Conservation (phyloP, 129 eudicot genomes). For the sunflower (Helianthus annuus) region DNA sequence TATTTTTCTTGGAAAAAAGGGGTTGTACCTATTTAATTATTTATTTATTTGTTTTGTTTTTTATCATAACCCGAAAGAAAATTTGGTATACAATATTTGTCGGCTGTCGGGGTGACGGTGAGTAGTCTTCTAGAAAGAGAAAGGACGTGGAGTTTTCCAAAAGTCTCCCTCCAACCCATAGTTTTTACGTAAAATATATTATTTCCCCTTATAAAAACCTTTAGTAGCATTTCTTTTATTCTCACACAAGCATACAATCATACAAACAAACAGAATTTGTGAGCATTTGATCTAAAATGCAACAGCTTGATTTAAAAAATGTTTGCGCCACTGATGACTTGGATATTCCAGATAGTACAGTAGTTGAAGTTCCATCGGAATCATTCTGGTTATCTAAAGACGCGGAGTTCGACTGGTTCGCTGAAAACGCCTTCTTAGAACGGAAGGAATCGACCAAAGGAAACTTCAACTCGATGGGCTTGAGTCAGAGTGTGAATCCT, state of each 20-base stretch:
- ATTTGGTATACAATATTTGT: neutral
- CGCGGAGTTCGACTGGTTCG: constrained; percentile 89
- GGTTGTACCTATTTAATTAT: too few relatives aligned
- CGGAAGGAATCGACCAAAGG: constrained; percentile 79
- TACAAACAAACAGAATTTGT: constrained; percentile 18
- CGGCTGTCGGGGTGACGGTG: neutral
- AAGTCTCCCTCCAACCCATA: neutral
- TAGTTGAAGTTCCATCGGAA: constrained; percentile 54
- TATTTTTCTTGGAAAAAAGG: too few relatives aligned
- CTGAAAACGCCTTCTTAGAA: constrained; percentile 62
- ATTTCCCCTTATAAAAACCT: constrained; percentile 20
- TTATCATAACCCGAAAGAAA: neutral
- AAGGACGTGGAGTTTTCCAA: neutral
- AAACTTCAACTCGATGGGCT: constrained; percentile 27
- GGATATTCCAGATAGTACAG: constrained; percentile 23
- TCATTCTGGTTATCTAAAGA: constrained; percentile 88
- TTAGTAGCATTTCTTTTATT: constrained; percentile 7
- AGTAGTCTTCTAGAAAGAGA: neutral
- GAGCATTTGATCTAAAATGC: constrained; percentile 11
- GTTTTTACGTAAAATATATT: neutral
- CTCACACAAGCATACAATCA: neutral
- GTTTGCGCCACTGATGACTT: neutral
- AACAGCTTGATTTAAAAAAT: constrained; percentile 15
- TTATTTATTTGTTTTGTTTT: too few relatives aligned
- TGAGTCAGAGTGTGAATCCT: neutral